Evolutionary conservation across 176 grass and related monocot species (phyloP).

Genomic region (Chloris gayana): DNA sequence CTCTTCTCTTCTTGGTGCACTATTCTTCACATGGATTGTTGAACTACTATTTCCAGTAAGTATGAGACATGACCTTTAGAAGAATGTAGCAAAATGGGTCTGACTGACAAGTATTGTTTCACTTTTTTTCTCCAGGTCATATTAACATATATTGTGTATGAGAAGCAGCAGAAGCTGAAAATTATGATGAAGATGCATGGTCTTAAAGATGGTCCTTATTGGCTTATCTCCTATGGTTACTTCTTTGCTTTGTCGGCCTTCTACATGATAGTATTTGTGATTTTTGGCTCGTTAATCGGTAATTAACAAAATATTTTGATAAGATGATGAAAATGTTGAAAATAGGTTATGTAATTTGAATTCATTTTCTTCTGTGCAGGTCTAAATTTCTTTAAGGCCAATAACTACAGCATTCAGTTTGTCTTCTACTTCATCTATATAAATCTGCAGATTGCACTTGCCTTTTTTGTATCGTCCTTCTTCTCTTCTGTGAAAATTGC

Average conservation of each 20-base stretch:
- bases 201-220: constrained; percentile 63
- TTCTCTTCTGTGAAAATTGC: constrained; percentile 64
- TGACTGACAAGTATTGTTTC: too few relatives aligned
- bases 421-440: constrained; percentile 61
- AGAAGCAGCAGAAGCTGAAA: constrained; percentile 71
- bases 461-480: constrained; percentile 55
- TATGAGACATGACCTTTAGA: too few relatives aligned
- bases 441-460: constrained; percentile 73
- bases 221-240: constrained; percentile 71
- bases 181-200: constrained; percentile 80
- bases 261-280: constrained; percentile 62
- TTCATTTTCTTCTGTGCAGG: constrained; percentile 47
- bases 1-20: constrained; percentile 73
- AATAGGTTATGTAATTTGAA: too few relatives aligned
- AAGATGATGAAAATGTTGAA: too few relatives aligned
- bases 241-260: constrained; percentile 51
- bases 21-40: constrained; percentile 94
- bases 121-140: constrained; percentile 49
- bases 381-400: constrained; percentile 61
- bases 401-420: constrained; percentile 56
- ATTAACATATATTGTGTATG: constrained; percentile 67
- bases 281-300: constrained; percentile 59
- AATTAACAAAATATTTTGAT: too few relatives aligned
- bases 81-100: too few relatives aligned
- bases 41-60: constrained; percentile 90